A percentile compares a stretch with the other conserved stretches of the same genome.
Evolutionary conservation across 345 rosid species (phyloP).

Genomic region (Bretschneidera sinensis): DNA sequence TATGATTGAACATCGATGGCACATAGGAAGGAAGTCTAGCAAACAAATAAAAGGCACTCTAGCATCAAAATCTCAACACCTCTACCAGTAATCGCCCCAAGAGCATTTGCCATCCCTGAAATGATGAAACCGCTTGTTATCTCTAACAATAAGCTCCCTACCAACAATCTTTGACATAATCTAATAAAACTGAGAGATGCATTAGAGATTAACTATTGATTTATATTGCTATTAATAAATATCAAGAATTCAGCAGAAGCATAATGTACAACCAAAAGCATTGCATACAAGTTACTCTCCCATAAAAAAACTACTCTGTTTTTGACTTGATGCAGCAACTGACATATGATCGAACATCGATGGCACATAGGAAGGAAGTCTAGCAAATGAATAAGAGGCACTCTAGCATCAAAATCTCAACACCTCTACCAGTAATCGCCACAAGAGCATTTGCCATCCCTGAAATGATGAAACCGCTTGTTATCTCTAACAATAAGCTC

Average conservation of each 20-base stretch:
- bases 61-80: neutral
- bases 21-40: neutral
- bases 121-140: constrained; percentile 64
- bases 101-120: constrained; percentile 60
- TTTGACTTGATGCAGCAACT: too few species aligned
- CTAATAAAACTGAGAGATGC: too few species aligned
- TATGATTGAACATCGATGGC: too few species aligned
- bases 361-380: neutral
- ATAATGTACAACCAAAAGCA: neutral
- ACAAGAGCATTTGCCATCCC: constrained; percentile 56
- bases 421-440: constrained; percentile 48
- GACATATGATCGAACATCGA: too few species aligned
- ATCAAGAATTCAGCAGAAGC: constrained; percentile 3
- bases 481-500: constrained; percentile 62
- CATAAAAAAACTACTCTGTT: too few species aligned
- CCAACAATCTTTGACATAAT: constrained; percentile 64
- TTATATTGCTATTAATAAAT: neutral
- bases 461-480: constrained; percentile 65
- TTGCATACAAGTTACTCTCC: neutral
- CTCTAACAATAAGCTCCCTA: constrained; percentile 60
- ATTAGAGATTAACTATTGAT: neutral
- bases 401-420: neutral
- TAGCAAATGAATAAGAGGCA: neutral
- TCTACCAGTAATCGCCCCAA: constrained; percentile 57
- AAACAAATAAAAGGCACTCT: neutral